Evolutionary conservation across 1,284 basidiomycete species (phyloP), one percentile per base, ranked within the genome.

Genomic region (Sphagnurus paluster): DNA sequence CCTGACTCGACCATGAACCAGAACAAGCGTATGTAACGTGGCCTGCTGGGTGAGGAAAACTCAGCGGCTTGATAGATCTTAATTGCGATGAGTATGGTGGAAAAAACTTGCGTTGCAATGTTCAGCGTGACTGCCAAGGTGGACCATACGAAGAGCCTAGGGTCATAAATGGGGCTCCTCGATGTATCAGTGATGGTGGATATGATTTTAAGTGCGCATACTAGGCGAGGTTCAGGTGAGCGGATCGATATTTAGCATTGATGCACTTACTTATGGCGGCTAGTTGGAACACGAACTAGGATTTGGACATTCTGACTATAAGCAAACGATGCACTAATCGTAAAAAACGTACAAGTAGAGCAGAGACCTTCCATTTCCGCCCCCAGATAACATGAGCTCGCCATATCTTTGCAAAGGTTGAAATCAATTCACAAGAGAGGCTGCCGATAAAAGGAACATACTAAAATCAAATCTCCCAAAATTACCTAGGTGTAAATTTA

Each of bases 341-440:
- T 33, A 2, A n/a, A 17, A 14, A 4, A 38, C 60, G 46, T 47
- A 60, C 58, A 11, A 54, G 53, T 9, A 58, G 38, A 19, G 45
- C 25, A 25, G 43, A 51, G 14, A 60, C 45, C 20, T 46, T 43
- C 50, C 52, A 56, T 14, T 54, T 54, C 16, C 46, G 49, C 21
- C 58, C 54, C 51, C 59, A 62, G 13, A 62, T 57, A 19, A 59
- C 53, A 39, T 54, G 59, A 1, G 60, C 55, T 8, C 60, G 54
- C 60, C 60, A 62, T 2, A 60, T 45, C 58, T 60, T 39, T 23
- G 29, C 17, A 9, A 32, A 9, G n/a, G 21, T 16, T 20, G 24
- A 24, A 10, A 21, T 14, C 13, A 16, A 24, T 10, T 42, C 24
- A 17, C 17, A 21, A 20, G 33, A n/a, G 5, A 10, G 23, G 7